Conservation (phyloP, 805 yeast species). For the Suhomyces xylopsoci region DNA sequence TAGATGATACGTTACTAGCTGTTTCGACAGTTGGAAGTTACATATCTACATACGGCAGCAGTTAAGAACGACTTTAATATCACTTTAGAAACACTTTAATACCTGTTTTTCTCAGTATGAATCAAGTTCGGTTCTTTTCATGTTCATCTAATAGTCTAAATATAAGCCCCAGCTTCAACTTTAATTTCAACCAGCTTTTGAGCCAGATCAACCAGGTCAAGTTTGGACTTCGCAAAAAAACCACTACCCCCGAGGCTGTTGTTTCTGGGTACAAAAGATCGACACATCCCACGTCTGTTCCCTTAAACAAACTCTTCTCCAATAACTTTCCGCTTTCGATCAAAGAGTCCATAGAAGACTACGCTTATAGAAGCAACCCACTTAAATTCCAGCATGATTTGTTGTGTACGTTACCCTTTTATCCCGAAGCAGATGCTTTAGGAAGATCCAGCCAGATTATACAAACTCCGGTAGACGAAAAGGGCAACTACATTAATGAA, state of each 20-base stretch:
- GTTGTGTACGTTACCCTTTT: slow-evolving; percentile 45
- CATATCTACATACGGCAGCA: not conserved
- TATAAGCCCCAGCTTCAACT: slow-evolving; percentile 6
- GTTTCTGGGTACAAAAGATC: slow-evolving; percentile 42
- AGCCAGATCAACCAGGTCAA: slow-evolving; percentile 1
- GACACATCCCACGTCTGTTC: slow-evolving; percentile 67
- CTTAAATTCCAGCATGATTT: slow-evolving; percentile 47
- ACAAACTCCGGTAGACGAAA: slow-evolving; percentile 27
- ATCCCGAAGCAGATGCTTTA: slow-evolving; percentile 28
- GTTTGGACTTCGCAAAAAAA: not conserved
- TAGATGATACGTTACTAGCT: not conserved
- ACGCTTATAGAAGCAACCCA: slow-evolving; percentile 32
- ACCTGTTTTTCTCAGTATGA: not conserved
- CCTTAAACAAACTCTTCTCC: slow-evolving; percentile 50
- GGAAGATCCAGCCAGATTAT: slow-evolving; percentile 33
- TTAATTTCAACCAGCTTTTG: slow-evolving; percentile 2
- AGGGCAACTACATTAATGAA: slow-evolving; percentile 37
- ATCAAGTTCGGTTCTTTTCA: not conserved
- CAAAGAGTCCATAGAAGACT: slow-evolving; percentile 54
- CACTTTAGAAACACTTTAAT: too few species aligned
- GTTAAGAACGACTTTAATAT: too few species aligned
- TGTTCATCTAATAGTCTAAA: not conserved
- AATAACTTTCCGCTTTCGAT: slow-evolving; percentile 58
- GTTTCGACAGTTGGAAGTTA: not conserved
- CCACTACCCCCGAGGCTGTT: not conserved